phyloP scores from a whole-genome alignment of 345 rosid genomes.

The Clausena lansium region DNA sequence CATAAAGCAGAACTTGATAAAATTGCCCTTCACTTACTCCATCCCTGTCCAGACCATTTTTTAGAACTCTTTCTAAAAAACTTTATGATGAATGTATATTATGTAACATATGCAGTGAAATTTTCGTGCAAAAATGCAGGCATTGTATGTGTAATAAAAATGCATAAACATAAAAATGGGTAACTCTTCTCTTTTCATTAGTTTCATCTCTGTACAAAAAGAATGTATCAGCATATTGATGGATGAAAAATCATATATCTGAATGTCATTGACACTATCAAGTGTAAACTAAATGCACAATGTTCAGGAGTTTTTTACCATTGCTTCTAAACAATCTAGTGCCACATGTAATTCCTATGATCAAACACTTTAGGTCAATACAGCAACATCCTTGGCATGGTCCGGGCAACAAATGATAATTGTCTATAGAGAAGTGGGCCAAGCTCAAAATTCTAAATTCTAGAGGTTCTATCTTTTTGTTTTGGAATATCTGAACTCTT shows the following conservation, averaged over 20 bases:
- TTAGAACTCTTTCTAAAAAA: background rate
- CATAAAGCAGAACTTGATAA: slow-evolving; percentile 83
- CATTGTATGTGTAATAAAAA: background rate
- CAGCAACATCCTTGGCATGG: too few relatives aligned
- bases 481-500: too few relatives aligned
- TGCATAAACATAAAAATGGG: background rate
- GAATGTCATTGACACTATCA: background rate
- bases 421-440: background rate
- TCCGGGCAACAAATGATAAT: too few relatives aligned
- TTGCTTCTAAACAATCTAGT: too few relatives aligned
- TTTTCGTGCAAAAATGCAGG: background rate
- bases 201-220: background rate
- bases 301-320: too few relatives aligned
- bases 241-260: background rate
- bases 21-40: slow-evolving; percentile 99
- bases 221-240: background rate
- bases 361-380: too few relatives aligned
- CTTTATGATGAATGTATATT: background rate
- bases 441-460: background rate
- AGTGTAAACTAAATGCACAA: background rate
- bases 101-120: background rate
- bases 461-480: background rate
- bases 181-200: background rate
- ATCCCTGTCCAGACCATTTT: slow-evolving; percentile 50
- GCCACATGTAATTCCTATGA: too few relatives aligned